Base-by-base conservation (phyloP, 306 rosid genomes). In the Cucumis sativus region DNA sequence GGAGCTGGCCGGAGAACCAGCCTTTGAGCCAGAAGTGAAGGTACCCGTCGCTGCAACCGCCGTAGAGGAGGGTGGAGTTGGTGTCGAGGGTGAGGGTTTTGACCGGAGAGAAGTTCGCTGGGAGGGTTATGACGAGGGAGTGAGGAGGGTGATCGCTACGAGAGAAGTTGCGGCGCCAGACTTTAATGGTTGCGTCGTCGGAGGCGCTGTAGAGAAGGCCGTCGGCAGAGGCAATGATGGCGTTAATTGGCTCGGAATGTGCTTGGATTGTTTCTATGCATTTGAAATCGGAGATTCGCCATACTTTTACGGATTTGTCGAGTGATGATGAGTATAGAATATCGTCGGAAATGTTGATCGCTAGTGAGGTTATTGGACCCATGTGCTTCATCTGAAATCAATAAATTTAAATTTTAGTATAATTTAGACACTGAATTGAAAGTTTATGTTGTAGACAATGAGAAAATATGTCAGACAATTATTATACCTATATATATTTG, bases 1-100 rank as follows among this genome's bases (percentile, higher is more conserved):
- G 95, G 43, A 92, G 69, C 45, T 92, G 98, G 8, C 98, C 95
- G 2, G 90, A 85, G 70, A 89, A 83, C 93, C 97, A 89, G 2
- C 97, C 96, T 82, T 83, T 92, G 30, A 88, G 81, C 98, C 98
- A 95, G 75, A 75, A 95, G 78, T 95, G 96, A 74, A 92, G 83
- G 87, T 92, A 95, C 3, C 97, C 98, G 25, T 95, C 98, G 0
- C 87, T 88, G 92, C 98, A 92, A 9, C 97, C 96, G 0, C 97
- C 97, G 40, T 92, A 95, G 23, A 95, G 60, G 5, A 90, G 33
- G 0, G 79, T 88, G 12, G 89, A 91, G 5, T 90, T 93, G 0
- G 84, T 54, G 55, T 87, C 76, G 18, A 89, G 80, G 79, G 85
- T 78, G 7, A 95, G 47, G 76, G 98, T 81, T 77, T 90, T 90